A percentile compares a stretch with the other conserved stretches of the same genome.
Conservation (phyloP, 805 yeast species). For the Metschnikowia lunata region DNA sequence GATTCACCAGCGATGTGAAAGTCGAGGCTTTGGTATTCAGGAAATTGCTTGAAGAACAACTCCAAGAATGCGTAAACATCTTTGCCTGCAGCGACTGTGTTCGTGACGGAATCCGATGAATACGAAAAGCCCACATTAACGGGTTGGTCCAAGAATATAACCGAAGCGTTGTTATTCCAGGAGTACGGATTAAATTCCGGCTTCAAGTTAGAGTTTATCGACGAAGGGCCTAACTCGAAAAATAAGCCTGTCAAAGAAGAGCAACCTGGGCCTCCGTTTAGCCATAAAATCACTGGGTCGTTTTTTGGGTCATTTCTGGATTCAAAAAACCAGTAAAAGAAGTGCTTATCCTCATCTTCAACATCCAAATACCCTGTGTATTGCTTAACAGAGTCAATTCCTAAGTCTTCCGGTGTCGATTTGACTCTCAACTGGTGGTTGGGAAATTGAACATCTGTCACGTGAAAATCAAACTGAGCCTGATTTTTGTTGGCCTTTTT, state of each 20-base stretch:
- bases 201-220: conserved; percentile 59
- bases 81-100: conserved; percentile 77
- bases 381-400: conserved; percentile 79
- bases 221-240: conserved; percentile 88
- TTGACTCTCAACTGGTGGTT: conserved; percentile 24
- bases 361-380: conserved; percentile 83
- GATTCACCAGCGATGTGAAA: conserved; percentile 94
- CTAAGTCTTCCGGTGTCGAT: conserved; percentile 39
- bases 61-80: conserved; percentile 84
- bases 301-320: conserved; percentile 62
- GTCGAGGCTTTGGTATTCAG: conserved; percentile 50
- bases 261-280: conserved; percentile 97
- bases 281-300: conserved; percentile 88
- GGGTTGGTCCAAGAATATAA: conserved; percentile 91
- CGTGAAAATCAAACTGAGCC: conserved; percentile 35
- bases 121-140: conserved; percentile 89
- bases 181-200: conserved; percentile 79
- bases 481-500: conserved; percentile 23
- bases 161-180: conserved; percentile 89
- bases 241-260: conserved; percentile 86
- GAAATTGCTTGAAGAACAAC: conserved; percentile 79
- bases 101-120: conserved; percentile 59
- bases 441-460: conserved; percentile 35
- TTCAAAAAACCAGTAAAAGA: conserved; percentile 92
- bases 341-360: conserved; percentile 77